Conservation (phyloP, 2,329 filamentous ascomycete species). For the Aureobasidium sp. region DNA sequence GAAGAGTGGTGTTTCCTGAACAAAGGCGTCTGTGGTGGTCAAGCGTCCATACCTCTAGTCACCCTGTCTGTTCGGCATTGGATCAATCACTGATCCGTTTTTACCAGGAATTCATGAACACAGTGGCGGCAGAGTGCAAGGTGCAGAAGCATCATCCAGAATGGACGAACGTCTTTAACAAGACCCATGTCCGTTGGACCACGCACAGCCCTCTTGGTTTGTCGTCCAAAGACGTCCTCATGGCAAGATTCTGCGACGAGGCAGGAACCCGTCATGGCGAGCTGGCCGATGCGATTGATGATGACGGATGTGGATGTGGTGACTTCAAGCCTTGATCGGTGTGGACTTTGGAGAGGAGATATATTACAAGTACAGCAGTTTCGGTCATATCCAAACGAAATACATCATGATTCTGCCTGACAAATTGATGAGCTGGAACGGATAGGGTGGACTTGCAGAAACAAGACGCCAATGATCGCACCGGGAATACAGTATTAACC, state of each 20-base stretch:
- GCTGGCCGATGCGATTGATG: constrained; percentile 4
- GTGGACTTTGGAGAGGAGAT: not conserved
- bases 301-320: constrained; percentile 14
- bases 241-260: constrained; percentile 55
- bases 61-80: not conserved
- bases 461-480: constrained; percentile 2
- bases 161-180: constrained; percentile 70
- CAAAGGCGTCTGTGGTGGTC: not conserved
- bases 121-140: constrained; percentile 58
- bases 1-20: not conserved
- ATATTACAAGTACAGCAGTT: not conserved
- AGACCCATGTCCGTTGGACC: constrained; percentile 62
- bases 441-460: not conserved
- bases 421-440: not conserved
- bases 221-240: constrained; percentile 52
- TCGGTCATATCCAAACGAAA: not conserved
- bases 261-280: constrained; percentile 22
- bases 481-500: constrained; percentile 2
- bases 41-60: not conserved
- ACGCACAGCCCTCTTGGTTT: constrained; percentile 59
- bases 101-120: constrained; percentile 65
- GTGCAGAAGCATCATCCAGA: constrained; percentile 63
- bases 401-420: not conserved
- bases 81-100: not conserved
- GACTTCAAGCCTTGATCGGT: constrained; percentile 14